These are phyloP conservation scores for Annulohypoxylon bovei DNA, from an alignment of 495 filamentous ascomycete species.

Conservation along the genomic window DNA sequence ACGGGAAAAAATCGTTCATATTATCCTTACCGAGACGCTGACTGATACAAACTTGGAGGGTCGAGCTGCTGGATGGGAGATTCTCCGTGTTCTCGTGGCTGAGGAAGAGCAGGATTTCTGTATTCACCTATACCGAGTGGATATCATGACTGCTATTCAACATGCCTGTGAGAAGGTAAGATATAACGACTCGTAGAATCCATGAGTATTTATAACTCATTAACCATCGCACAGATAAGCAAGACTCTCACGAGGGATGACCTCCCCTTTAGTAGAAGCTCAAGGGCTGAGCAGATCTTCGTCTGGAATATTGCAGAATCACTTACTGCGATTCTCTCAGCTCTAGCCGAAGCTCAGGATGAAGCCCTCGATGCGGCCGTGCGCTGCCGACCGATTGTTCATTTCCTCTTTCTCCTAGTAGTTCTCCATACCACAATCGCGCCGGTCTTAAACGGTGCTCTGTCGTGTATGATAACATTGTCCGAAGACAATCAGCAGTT, in stretches of 20 bases:
- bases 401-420: constrained; percentile 62
- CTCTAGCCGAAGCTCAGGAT: constrained; percentile 61
- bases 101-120: constrained; percentile 70
- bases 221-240: constrained; percentile 51
- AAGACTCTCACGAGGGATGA: constrained; percentile 53
- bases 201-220: background rate
- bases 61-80: constrained; percentile 67
- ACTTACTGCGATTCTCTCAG: constrained; percentile 54
- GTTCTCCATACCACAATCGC: constrained; percentile 45
- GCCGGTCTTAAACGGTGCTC: constrained; percentile 52
- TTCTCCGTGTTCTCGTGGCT: constrained; percentile 64
- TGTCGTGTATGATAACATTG: constrained; percentile 63
- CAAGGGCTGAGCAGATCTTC: constrained; percentile 60
- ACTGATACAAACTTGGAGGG: constrained; percentile 67
- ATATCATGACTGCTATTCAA: constrained; percentile 64
- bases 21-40: constrained; percentile 67
- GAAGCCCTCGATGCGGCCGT: constrained; percentile 63
- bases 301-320: constrained; percentile 61
- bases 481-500: constrained; percentile 64
- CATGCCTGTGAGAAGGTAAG: constrained; percentile 62
- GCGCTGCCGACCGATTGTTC: constrained; percentile 55
- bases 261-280: constrained; percentile 51
- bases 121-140: constrained; percentile 67
- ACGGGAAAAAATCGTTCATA: constrained; percentile 67
- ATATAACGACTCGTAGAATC: background rate